Evolutionary conservation across 23 red algal genomes (phyloP).

Genomic region (Gracilaria caudata): DNA sequence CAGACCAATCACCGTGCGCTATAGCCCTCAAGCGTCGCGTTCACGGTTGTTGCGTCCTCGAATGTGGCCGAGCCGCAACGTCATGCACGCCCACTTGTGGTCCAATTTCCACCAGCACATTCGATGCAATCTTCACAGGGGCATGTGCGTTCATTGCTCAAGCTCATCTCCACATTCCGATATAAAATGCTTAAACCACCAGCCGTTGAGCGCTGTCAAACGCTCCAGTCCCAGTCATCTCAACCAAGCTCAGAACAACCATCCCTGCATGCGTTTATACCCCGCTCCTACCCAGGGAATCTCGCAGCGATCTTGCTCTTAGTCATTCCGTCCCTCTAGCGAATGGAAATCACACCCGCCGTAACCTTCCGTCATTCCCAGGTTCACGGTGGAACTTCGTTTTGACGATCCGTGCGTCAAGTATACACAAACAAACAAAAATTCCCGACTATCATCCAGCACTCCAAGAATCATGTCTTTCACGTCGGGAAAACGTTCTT

Average conservation of each 20-base stretch:
- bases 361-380: slow-evolving; percentile 35
- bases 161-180: neutral
- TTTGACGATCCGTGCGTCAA: neutral
- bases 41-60: neutral
- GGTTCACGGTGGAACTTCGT: slow-evolving; percentile 44
- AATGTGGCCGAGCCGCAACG: neutral
- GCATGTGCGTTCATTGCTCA: neutral
- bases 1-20: neutral
- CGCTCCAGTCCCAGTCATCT: too few relatives aligned
- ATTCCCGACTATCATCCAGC: neutral
- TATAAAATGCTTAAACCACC: too few relatives aligned
- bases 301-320: neutral
- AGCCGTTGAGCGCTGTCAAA: too few relatives aligned
- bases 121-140: neutral
- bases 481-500: neutral
- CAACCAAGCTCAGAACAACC: neutral
- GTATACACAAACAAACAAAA: neutral
- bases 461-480: neutral
- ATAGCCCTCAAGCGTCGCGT: neutral
- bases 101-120: neutral
- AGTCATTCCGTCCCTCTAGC: neutral
- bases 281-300: neutral
- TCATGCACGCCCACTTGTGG: neutral
- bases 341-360: slow-evolving; percentile 22
- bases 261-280: neutral